A percentile compares a stretch with the other conserved stretches of the same genome.
Conservation (phyloP, 768 basidiomycete species). For the Phanerodontia chrysosporium region DNA sequence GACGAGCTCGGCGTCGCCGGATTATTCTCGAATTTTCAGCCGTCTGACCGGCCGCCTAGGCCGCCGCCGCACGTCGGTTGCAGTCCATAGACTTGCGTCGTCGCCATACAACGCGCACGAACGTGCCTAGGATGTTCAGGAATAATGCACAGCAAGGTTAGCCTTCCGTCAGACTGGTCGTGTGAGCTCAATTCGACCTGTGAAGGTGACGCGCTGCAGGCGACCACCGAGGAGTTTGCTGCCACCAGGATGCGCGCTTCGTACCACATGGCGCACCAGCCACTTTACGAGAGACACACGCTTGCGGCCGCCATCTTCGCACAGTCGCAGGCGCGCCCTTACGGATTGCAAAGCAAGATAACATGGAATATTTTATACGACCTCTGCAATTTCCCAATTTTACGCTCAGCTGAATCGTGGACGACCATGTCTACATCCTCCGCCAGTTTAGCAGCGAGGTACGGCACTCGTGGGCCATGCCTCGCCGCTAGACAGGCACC, state of each 20-base stretch:
- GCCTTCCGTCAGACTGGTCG: background rate
- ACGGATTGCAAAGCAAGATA: background rate
- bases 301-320: background rate
- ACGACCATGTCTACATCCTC: background rate
- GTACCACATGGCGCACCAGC: background rate
- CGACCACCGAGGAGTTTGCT: background rate
- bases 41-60: background rate
- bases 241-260: background rate
- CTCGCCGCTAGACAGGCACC: background rate
- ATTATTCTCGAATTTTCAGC: background rate
- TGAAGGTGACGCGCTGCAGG: background rate
- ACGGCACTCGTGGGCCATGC: background rate
- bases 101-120: background rate
- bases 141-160: background rate
- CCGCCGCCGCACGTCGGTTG: background rate
- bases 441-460: constrained; percentile 1
- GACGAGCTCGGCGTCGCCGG: background rate
- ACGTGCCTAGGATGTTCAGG: background rate
- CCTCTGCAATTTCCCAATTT: too few species aligned
- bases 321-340: background rate
- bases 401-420: background rate
- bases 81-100: background rate
- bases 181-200: background rate
- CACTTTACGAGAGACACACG: background rate
- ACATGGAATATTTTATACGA: too few species aligned